Percentiles rank a stretch among this genome's conserved stretches.
phyloP scores from a whole-genome alignment of 2,329 filamentous ascomycete species.

The Pseudofabraea citricarpa region DNA sequence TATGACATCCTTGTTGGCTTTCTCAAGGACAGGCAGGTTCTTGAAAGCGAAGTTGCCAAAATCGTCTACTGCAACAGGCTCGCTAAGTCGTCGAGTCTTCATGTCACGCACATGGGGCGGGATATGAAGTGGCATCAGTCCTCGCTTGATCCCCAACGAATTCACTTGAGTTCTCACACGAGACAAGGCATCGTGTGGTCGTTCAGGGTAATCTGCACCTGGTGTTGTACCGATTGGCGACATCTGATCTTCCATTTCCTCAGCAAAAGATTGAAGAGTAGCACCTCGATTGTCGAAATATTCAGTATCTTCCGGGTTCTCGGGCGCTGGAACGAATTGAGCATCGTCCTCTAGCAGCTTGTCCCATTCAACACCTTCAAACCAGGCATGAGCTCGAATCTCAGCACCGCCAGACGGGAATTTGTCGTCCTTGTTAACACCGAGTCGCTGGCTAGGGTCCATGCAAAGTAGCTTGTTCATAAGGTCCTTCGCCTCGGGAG shows the following conservation, averaged over 20 bases:
- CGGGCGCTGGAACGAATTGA: conserved; percentile 86
- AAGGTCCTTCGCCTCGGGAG: conserved; percentile 84
- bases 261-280: conserved; percentile 84
- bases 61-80: conserved; percentile 83
- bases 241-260: conserved; percentile 87
- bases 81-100: conserved; percentile 81
- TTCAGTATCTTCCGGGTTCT: conserved; percentile 95
- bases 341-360: conserved; percentile 90
- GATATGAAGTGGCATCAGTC: conserved; percentile 92
- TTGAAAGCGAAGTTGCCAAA: conserved; percentile 98
- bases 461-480: conserved; percentile 89
- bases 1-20: conserved; percentile 98
- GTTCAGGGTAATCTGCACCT: conserved; percentile 74
- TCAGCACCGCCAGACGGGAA: conserved; percentile 82
- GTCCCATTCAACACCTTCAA: conserved; percentile 82
- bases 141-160: conserved; percentile 69
- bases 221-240: conserved; percentile 68
- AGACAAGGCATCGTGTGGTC: conserved; percentile 91
- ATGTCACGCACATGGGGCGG: conserved; percentile 92
- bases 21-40: conserved; percentile 91
- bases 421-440: conserved; percentile 80
- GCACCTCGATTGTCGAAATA: conserved; percentile 94
- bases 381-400: conserved; percentile 87
- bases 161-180: conserved; percentile 83
- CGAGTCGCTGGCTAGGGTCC: conserved; percentile 76